A percentile compares a stretch with the other conserved stretches of the same genome.
Evolutionary conservation across 2,329 filamentous ascomycete species (phyloP).

Genomic region (Ophiognomonia clavigignenti-juglandacearum): DNA sequence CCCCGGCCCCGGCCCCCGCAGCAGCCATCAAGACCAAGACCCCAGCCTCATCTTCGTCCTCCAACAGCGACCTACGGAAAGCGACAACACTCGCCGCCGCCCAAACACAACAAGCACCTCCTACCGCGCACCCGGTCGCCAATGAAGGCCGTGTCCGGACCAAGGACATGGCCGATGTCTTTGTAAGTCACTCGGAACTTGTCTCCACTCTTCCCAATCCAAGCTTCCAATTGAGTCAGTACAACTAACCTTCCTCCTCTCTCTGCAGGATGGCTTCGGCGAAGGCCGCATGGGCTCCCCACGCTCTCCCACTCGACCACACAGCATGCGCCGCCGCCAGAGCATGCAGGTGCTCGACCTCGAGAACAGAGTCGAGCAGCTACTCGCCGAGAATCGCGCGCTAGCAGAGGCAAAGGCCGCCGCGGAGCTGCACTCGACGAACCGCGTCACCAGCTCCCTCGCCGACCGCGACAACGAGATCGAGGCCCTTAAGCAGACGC

Average conservation of each 20-base stretch:
- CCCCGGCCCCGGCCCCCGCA: too few species aligned
- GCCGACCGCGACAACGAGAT: slow-evolving; percentile 85
- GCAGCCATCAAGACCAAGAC: slow-evolving; percentile 11
- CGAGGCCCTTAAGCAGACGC: slow-evolving; percentile 69
- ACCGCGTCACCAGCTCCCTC: slow-evolving; percentile 64
- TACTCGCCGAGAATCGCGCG: slow-evolving; percentile 77
- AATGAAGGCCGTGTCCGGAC: slow-evolving; percentile 83
- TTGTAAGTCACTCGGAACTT: slow-evolving; percentile 78
- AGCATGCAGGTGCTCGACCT: slow-evolving; percentile 97
- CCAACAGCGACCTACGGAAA: slow-evolving; percentile 12
- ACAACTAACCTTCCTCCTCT: slow-evolving; percentile 16
- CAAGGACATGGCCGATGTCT: slow-evolving; percentile 88
- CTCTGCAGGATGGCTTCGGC: slow-evolving; percentile 79
- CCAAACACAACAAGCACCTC: too few species aligned
- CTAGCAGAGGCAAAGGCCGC: slow-evolving; percentile 68
- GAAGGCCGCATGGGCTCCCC: slow-evolving; percentile 83
- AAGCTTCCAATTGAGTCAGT: slow-evolving; percentile 1
- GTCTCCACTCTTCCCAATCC: slow-evolving; percentile 15
- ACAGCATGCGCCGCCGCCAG: slow-evolving; percentile 93
- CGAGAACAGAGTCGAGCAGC: slow-evolving; percentile 77
- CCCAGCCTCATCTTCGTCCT: slow-evolving; percentile 14
- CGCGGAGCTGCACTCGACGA: slow-evolving; percentile 61
- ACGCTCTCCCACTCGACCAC: slow-evolving; percentile 86
- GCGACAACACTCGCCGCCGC: slow-evolving; percentile 12
- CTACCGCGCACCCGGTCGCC: slow-evolving; percentile 61